A percentile compares a stretch with the other conserved stretches of the same genome.
Conservation (phyloP, 1,139 yeast genomes). For the Magnusiomyces clavatus region DNA sequence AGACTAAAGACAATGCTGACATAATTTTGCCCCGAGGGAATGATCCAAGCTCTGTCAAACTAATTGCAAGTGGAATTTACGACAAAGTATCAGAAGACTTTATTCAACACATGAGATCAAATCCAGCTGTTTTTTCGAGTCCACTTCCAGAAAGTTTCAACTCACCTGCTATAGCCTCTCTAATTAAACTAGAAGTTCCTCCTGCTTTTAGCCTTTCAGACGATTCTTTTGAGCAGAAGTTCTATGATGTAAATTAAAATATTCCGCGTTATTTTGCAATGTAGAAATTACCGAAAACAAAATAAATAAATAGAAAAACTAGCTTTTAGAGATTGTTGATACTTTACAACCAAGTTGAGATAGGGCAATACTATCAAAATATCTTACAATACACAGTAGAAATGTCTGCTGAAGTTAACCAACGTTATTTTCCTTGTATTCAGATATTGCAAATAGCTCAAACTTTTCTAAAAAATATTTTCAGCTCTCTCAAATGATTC, state of each 20-base stretch:
- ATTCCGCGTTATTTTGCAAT: background rate
- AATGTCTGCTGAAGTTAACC: too few relatives aligned
- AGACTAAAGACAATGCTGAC: slow-evolving; percentile 71
- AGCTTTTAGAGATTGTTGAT: too few relatives aligned
- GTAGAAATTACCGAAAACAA: background rate
- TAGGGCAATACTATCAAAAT: too few relatives aligned
- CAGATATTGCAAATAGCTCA: too few relatives aligned
- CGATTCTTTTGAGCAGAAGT: slow-evolving; percentile 4
- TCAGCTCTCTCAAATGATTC: too few relatives aligned
- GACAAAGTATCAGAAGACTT: slow-evolving; percentile 33
- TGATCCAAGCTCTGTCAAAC: slow-evolving; percentile 46
- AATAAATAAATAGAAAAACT: too few relatives aligned
- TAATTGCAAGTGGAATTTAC: slow-evolving; percentile 70
- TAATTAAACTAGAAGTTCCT: slow-evolving; percentile 2
- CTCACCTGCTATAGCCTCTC: background rate
- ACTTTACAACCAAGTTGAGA: too few relatives aligned
- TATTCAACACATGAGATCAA: slow-evolving; percentile 1
- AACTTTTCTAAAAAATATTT: too few relatives aligned
- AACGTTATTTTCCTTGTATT: too few relatives aligned
- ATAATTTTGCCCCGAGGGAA: slow-evolving; percentile 74
- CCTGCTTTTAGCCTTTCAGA: slow-evolving; percentile 6
- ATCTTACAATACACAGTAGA: too few relatives aligned
- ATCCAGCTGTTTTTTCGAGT: background rate
- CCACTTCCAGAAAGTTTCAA: background rate
- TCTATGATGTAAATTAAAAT: slow-evolving; percentile 11